phyloP scores from a whole-genome alignment of 805 yeast genomes.

The Kluyveromyces starmeri region DNA sequence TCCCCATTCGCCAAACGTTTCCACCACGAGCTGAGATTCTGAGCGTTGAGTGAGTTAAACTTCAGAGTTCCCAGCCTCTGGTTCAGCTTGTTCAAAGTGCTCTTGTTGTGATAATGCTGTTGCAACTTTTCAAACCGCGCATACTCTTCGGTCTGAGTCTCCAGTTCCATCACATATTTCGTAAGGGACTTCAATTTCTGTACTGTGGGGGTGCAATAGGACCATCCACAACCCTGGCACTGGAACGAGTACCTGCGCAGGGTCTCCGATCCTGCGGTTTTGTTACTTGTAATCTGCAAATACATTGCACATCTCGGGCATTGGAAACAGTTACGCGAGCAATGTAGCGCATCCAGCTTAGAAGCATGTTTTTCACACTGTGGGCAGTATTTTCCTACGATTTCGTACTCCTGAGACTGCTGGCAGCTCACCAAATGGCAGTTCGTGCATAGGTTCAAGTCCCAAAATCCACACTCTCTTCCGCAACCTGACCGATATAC shows the following conservation, averaged over 20 bases:
- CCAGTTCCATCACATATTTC: conserved; percentile 4
- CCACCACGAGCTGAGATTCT: not conserved
- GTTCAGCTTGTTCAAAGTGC: not conserved
- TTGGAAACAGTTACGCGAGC: conserved; percentile 8
- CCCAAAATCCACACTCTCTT: not conserved
- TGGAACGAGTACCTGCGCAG: conserved; percentile 2
- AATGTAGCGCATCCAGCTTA: conserved; percentile 1
- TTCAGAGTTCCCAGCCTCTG: not conserved
- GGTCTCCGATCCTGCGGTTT: not conserved
- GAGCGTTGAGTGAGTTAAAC: not conserved
- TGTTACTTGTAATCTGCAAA: conserved; percentile 1
- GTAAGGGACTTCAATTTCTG: conserved; percentile 4
- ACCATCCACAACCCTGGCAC: conserved; percentile 9
- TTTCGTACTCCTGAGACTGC: conserved; percentile 8
- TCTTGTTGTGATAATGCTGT: conserved; percentile 3
- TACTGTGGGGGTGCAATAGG: conserved; percentile 4
- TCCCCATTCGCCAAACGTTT: conserved; percentile 1
- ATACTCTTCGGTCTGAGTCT: not conserved
- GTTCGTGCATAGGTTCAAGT: conserved; percentile 6
- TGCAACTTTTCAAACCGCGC: conserved; percentile 4
- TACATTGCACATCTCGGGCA: conserved; percentile 8
- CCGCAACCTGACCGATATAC: conserved; percentile 2
- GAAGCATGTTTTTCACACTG: conserved; percentile 4
- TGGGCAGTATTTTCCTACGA: conserved; percentile 8
- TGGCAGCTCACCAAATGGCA: conserved; percentile 8